Evolutionary conservation across 768 basidiomycete species (phyloP), one percentile per base, ranked within the genome.

Genomic region (Xerocomus spinulosus): DNA sequence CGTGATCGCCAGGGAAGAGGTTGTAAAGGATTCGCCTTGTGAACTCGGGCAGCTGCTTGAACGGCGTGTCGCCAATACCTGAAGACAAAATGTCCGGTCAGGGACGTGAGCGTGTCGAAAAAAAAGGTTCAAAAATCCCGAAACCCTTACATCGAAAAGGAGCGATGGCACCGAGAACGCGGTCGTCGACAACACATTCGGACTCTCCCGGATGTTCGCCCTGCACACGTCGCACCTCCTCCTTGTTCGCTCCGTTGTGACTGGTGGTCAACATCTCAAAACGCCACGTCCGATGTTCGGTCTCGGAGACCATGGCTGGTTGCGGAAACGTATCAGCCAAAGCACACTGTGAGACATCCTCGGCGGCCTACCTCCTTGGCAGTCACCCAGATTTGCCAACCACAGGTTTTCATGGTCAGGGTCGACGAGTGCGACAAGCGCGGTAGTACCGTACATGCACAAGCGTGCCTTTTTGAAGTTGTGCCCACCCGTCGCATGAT

Each of bases 361-460:
- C 20, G 14, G 36, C 21, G 69, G 82, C 53, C 53, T 9, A 86
- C 86, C 73, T 51, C 85, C 85, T 73, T 85, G 82, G 62, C 85
- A 88, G 59, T 90, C 87, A 13, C 87, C 87, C 23, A 90, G 72
- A 59, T 88, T 88, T 6, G 86, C 87, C 39, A 89, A 68, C 87
- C 87, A 90, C 18, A 89, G 69, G 52, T 87, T 79, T 58, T 77
- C 71, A 52, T 78, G 76, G 17, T 79, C 71, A 29, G 86, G 84
- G 67, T 88, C 85, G 34, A 84, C 75, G 30, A 90, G 73, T 9
- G 87, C 77, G 34, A 89, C 76, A 26, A 89, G 75, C 5, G 83
- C 85, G 3, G 87, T 89, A 0, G 83, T 86, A 18, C 87, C 87
- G 55, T 87, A 85, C 79, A 90, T 85, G 60, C 83, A 85, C 41